A percentile compares a stretch with the other conserved stretches of the same genome.
These are phyloP conservation scores for Plasmodium coatneyi DNA, from an alignment of 169 alveolate species.

Conservation along the genomic window DNA sequence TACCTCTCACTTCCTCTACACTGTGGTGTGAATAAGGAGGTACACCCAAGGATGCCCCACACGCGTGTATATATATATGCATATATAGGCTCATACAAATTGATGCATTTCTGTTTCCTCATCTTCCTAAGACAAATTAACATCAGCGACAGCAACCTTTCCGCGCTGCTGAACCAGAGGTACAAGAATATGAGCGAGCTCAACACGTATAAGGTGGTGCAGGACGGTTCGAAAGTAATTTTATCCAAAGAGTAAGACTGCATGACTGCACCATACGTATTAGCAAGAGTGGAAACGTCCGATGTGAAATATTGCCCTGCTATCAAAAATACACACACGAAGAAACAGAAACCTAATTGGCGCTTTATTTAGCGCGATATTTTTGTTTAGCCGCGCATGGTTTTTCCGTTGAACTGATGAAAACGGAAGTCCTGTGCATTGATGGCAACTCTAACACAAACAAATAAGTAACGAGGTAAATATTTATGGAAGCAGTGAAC, in stretches of 20 bases:
- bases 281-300: neutral
- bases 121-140: conserved; percentile 38
- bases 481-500: neutral
- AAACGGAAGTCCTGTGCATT: neutral
- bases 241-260: conserved; percentile 17
- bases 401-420: neutral
- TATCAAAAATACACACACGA: neutral
- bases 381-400: neutral
- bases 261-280: neutral
- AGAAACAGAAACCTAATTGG: neutral
- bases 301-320: neutral
- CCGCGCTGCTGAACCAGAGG: conserved; percentile 25
- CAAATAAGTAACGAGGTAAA: neutral
- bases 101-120: neutral
- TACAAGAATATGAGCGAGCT: conserved; percentile 26
- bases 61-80: conserved; percentile 1
- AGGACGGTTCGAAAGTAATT: neutral
- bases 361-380: neutral
- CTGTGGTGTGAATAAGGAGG: neutral
- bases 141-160: conserved; percentile 50
- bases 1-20: neutral
- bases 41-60: neutral
- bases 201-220: conserved; percentile 19
- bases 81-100: neutral
- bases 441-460: neutral